Evolutionary conservation across 306 rosid species (phyloP).

Genomic region (Vachellia collinsii): DNA sequence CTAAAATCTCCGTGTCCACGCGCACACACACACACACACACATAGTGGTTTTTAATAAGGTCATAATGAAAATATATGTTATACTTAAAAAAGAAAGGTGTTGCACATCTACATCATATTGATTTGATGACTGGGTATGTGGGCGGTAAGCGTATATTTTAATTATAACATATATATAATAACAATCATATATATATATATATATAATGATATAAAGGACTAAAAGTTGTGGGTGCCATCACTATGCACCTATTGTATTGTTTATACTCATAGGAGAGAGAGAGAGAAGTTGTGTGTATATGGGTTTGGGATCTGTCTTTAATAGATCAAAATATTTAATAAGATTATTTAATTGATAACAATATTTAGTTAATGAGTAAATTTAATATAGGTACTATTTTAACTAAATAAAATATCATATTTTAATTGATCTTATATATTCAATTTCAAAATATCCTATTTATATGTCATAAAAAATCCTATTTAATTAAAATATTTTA

Average conservation of each 20-base stretch:
- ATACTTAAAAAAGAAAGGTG: neutral
- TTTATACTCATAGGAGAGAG: neutral
- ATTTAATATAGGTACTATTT: too few species aligned
- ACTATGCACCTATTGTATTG: conserved; percentile 6
- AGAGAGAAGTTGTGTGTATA: neutral
- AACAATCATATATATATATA: too few species aligned
- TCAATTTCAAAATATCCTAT: too few species aligned
- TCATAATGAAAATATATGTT: neutral
- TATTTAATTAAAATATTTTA: too few species aligned
- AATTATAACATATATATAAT: neutral
- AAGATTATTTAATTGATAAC: too few species aligned
- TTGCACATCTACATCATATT: conserved; percentile 15
- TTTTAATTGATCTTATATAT: too few species aligned
- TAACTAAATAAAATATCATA: too few species aligned
- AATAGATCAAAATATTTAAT: too few species aligned
- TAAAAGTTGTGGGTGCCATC: conserved; percentile 41
- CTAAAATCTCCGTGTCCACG: neutral
- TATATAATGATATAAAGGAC: conserved; percentile 22
- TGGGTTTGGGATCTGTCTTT: too few species aligned
- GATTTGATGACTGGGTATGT: conserved; percentile 42
- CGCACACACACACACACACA: too few species aligned
- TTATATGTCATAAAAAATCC: too few species aligned
- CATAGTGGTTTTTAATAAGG: neutral
- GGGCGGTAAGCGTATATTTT: conserved; percentile 11
- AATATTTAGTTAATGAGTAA: too few species aligned